These are phyloP conservation scores for Rhexocercosporidium sp. DNA, from an alignment of 2,329 filamentous ascomycete species.

Conservation along the genomic window DNA sequence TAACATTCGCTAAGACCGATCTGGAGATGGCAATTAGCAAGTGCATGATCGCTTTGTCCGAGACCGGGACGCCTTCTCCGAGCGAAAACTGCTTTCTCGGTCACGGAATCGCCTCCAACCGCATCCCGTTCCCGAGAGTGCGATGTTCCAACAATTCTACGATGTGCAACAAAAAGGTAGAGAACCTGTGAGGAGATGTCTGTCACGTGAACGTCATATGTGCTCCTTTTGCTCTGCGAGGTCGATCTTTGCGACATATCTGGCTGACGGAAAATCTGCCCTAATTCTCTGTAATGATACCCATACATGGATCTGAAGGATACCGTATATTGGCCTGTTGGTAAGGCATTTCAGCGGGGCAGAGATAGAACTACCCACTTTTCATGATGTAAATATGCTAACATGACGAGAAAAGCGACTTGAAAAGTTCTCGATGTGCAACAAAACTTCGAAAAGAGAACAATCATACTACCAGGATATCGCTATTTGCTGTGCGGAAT, in stretches of 20 bases:
- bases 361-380: too few relatives aligned
- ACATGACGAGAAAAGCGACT: neutral
- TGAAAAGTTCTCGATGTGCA: neutral
- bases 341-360: too few relatives aligned
- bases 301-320: too few relatives aligned
- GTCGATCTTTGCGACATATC: too few relatives aligned
- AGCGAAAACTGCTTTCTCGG: neutral
- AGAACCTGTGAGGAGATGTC: neutral
- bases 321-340: too few relatives aligned
- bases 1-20: neutral
- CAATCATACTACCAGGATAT: too few relatives aligned
- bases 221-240: too few relatives aligned
- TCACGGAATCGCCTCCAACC: neutral
- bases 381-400: neutral
- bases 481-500: too few relatives aligned
- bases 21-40: neutral
- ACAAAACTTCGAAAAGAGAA: neutral
- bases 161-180: constrained; percentile 3
- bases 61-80: neutral
- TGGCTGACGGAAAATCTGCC: too few relatives aligned
- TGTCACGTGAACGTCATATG: too few relatives aligned
- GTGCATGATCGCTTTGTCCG: neutral
- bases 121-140: constrained; percentile 1
- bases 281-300: too few relatives aligned
- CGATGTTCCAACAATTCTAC: neutral